Evolutionary conservation across 305 asterid genomes (phyloP), one percentile per base, ranked within the genome.

Genomic region (Ajuga reptans): DNA sequence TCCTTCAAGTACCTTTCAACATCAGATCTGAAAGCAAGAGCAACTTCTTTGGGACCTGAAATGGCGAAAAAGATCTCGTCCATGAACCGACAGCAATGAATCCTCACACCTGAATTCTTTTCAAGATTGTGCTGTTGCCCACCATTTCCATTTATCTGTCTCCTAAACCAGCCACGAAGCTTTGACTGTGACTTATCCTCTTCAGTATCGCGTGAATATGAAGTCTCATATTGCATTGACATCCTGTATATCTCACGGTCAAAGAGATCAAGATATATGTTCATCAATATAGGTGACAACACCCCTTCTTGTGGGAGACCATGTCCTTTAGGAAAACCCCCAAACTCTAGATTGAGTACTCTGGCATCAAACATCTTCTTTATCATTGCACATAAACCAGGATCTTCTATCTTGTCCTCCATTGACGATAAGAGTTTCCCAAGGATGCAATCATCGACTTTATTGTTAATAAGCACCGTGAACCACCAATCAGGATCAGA

Each of bases 251-350:
- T 68, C 79, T 90, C 96, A 1, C 81, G 79, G 83, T 92, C 98
- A 68, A 90, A 88, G 41, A 80, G 85, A 81, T 88, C 94, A 64
- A 92, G 93, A 82, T 92, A 88, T 69, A 92, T 76, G 71, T 92
- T 92, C 84, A 85, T 87, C 57, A 92, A 69, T 78, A 92, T 84
- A 15, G 98, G 98, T 8, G 97, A 87, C 75, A 92, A 62, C n/a
- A 82, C 82, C 59, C 98, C 98, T 82, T 92, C 98, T 79, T 92
- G 98, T 24, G 98, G 98, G 79, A 92, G 97, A 79, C 98, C 98
- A 9, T 85, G 94, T 45, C 98, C 95, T 79, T 92, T 92, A 17
- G 96, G 86, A 74, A 85, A 92, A 15, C 80, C 88, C 34, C 98
- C 97, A 67, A 92, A 92, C 80, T 92, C 96, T 73, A 90, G 9